Evolutionary conservation across 208 protist species (phyloP), one percentile per base, ranked within the genome.

Genomic region (Wallacemonas sp.): DNA sequence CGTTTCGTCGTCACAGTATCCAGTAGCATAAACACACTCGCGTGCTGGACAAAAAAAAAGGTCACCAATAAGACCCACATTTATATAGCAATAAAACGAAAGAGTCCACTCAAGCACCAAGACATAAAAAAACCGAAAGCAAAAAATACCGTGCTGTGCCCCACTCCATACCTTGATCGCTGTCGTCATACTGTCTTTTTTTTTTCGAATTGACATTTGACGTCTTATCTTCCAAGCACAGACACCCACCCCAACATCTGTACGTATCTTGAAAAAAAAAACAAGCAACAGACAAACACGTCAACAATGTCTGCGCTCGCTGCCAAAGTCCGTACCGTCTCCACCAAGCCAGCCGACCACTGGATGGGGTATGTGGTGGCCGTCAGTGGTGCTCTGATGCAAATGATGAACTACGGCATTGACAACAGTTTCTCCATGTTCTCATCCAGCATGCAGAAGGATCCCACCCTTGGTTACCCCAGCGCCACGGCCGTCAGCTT

Each of bases 361-460:
- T 83, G 75, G 61, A 65, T 90, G 56, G 88, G 88, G 34, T 94
- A 83, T 65, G 32, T 82, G 8, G 85, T 94, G n/a, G 88, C 88
- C 46, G 52, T 91, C 23, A 88, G 81, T 12, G 88, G 81, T 30
- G 70, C 84, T 19, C 65, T 94, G 30, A 91, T 91, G 83, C 85
- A 94, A 64, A 81, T 94, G 70, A 90, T 89, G 83, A 85, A 63
- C 54, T 94, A 91, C 68, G 88, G 88, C 57, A 91, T 90, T 63
- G 81, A 87, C 64, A 92, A 94, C 88, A 88, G 85, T 44, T 90
- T 87, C 60, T 86, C 80, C 44, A 90, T 87, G 33, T 94, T 94
- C 68, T 81, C 73, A 12, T 43, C 69, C 16, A 77, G 77, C 56
- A 94, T 94, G 83, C 74, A 92, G 58, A 72, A 82, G 0, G 88